These are phyloP conservation scores for Croton setiger DNA, from an alignment of 441 rosid species.

Conservation along the genomic window DNA sequence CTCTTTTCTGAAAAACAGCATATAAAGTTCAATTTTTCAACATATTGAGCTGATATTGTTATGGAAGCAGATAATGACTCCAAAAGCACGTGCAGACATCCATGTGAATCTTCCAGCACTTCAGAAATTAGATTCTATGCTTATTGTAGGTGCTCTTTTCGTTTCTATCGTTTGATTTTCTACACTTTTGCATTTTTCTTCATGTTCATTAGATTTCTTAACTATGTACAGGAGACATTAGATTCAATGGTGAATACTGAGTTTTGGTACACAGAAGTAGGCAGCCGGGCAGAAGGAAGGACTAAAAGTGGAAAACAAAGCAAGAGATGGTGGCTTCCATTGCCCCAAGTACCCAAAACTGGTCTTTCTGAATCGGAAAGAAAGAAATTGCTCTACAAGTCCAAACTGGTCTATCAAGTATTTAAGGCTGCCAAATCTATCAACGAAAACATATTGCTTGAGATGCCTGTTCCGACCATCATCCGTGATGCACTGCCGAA, in stretches of 20 bases:
- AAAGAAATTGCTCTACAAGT: conserved; percentile 55
- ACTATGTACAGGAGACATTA: conserved; percentile 59
- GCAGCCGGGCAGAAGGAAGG: conserved; percentile 79
- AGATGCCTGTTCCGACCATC: conserved; percentile 74
- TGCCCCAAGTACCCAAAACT: conserved; percentile 74
- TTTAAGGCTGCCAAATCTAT: conserved; percentile 96
- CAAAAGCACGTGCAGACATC: conserved; percentile 89
- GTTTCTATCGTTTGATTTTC: conserved; percentile 9
- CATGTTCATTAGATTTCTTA: conserved; percentile 12
- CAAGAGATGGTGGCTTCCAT: conserved; percentile 97
- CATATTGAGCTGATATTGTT: conserved; percentile 20
- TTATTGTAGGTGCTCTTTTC: conserved; percentile 59
- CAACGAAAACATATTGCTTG: conserved; percentile 73
- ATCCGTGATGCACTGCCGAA: conserved; percentile 78
- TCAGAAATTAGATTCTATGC: conserved; percentile 90
- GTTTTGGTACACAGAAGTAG: conserved; percentile 86
- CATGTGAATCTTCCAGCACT: conserved; percentile 97
- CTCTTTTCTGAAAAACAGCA: conserved; percentile 7
- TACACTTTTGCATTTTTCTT: neutral
- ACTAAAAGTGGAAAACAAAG: conserved; percentile 63
- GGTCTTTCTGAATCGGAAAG: conserved; percentile 79
- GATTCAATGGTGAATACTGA: conserved; percentile 88
- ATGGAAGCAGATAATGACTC: conserved; percentile 84
- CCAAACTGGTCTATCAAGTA: conserved; percentile 74
- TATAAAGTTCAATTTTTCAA: conserved; percentile 9